phyloP scores from a whole-genome alignment of 116 monocot genomes.

The Trichopus zeylanicus region DNA sequence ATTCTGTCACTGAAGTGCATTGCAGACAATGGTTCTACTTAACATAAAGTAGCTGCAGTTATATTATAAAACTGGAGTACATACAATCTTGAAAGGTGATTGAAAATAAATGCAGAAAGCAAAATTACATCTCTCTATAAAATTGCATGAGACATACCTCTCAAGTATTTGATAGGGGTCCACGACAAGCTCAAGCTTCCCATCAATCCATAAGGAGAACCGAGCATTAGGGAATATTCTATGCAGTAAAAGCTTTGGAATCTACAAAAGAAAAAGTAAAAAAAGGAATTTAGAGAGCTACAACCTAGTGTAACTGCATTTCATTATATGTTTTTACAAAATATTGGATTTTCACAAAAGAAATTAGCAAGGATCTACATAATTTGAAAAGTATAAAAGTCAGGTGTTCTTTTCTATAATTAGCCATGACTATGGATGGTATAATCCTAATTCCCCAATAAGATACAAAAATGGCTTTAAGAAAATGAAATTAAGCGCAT shows the following conservation, averaged over 20 bases:
- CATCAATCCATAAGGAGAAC: conserved; percentile 93
- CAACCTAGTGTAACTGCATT: too few relatives aligned
- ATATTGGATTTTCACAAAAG: too few relatives aligned
- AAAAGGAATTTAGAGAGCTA: background rate
- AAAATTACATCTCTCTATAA: background rate
- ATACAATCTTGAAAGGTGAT: background rate
- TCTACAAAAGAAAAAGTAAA: conserved; percentile 22
- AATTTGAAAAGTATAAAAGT: too few relatives aligned
- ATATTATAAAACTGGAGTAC: too few relatives aligned
- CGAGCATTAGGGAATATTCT: conserved; percentile 88
- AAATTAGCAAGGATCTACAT: too few relatives aligned
- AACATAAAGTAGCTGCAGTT: too few relatives aligned
- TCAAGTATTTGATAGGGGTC: conserved; percentile 84
- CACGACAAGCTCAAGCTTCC: conserved; percentile 84
- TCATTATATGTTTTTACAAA: too few relatives aligned
- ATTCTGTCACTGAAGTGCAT: background rate
- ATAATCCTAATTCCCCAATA: too few relatives aligned
- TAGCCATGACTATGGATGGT: too few relatives aligned
- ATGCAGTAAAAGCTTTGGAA: conserved; percentile 89
- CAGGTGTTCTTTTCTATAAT: too few relatives aligned
- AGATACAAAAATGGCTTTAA: too few relatives aligned
- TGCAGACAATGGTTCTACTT: background rate
- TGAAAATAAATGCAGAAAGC: background rate
- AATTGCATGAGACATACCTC: conserved; percentile 29
- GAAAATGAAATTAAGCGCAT: too few relatives aligned